Evolutionary conservation across 352 stramenopile species (phyloP).

Genomic region (Blastocystis hominis): DNA sequence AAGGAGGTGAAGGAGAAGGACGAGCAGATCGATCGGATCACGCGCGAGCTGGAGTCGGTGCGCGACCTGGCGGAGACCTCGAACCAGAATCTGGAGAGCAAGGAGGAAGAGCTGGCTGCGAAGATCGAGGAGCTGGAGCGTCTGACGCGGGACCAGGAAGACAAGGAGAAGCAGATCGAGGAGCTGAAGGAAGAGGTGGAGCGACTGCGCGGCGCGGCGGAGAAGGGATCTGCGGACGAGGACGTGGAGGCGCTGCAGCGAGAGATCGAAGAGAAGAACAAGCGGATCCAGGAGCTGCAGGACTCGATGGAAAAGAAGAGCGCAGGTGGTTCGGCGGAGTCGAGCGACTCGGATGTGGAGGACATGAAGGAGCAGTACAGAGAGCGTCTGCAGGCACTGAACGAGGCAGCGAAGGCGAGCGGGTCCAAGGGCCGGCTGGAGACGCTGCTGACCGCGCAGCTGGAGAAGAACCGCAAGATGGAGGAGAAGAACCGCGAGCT

Average conservation of each 20-base stretch:
- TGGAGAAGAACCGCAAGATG: background rate
- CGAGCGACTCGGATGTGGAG: background rate
- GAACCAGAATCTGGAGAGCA: background rate
- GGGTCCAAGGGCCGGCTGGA: background rate
- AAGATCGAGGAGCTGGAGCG: background rate
- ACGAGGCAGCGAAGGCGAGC: background rate
- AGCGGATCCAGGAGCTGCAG: slow-evolving; percentile 12
- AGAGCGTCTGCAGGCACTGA: background rate
- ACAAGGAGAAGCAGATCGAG: background rate
- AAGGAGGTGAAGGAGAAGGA: background rate
- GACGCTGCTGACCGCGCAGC: background rate
- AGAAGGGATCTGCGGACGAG: no score
- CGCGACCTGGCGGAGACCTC: background rate
- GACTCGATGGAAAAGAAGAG: background rate
- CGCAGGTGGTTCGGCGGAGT: background rate
- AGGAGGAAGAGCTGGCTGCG: background rate
- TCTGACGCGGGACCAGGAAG: background rate
- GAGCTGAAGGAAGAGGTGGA: background rate
- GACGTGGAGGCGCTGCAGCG: background rate
- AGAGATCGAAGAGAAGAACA: slow-evolving; percentile 25
- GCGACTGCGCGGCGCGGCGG: background rate
- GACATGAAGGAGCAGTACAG: slow-evolving; percentile 8
- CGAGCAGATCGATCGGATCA: background rate
- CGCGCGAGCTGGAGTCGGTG: background rate
- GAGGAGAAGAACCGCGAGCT: background rate